A percentile compares a stretch with the other conserved stretches of the same genome.
Evolutionary conservation across 2,329 filamentous ascomycete genomes (phyloP).

Genomic region (Stagonosporopsis cucurbitacearum): DNA sequence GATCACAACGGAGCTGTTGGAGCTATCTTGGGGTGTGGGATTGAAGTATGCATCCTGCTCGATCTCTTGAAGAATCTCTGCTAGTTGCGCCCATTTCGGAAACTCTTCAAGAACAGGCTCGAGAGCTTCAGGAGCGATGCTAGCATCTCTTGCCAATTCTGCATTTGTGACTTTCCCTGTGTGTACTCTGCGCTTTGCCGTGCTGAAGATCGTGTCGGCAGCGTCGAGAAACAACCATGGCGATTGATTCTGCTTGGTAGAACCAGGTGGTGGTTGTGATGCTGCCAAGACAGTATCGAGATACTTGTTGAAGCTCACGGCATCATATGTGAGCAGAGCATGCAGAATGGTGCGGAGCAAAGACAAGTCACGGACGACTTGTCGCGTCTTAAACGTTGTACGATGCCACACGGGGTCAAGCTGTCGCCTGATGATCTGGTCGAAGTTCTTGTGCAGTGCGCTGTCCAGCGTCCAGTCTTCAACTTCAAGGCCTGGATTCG

Average conservation of each 20-base stretch:
- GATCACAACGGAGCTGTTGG: slow-evolving; percentile 89
- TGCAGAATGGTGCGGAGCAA: slow-evolving; percentile 84
- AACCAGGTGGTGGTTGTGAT: slow-evolving; percentile 85
- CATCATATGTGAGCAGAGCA: slow-evolving; percentile 81
- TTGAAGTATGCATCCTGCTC: slow-evolving; percentile 89
- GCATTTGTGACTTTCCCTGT: slow-evolving; percentile 71
- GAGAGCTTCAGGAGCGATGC: slow-evolving; percentile 65
- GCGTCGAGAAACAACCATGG: slow-evolving; percentile 97
- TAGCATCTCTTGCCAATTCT: slow-evolving; percentile 55
- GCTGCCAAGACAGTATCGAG: slow-evolving; percentile 93
- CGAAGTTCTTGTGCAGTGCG: slow-evolving; percentile 90
- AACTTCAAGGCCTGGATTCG: slow-evolving; percentile 88
- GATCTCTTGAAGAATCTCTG: slow-evolving; percentile 92
- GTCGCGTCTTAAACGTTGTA: slow-evolving; percentile 91
- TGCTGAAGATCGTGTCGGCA: slow-evolving; percentile 91
- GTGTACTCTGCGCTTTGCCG: slow-evolving; percentile 87
- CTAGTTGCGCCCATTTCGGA: slow-evolving; percentile 88
- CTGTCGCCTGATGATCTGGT: slow-evolving; percentile 84
- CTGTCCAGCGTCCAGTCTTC: slow-evolving; percentile 97
- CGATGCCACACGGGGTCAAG: slow-evolving; percentile 97
- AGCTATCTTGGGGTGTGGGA: slow-evolving; percentile 76
- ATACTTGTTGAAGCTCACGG: slow-evolving; percentile 89
- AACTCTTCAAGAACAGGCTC: slow-evolving; percentile 88
- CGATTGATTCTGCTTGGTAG: slow-evolving; percentile 85
- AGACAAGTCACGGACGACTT: slow-evolving; percentile 89